Percentiles rank a stretch among this genome's conserved stretches.
Conservation (phyloP, 495 filamentous ascomycete species). For the Penicillium bialowiezense region DNA sequence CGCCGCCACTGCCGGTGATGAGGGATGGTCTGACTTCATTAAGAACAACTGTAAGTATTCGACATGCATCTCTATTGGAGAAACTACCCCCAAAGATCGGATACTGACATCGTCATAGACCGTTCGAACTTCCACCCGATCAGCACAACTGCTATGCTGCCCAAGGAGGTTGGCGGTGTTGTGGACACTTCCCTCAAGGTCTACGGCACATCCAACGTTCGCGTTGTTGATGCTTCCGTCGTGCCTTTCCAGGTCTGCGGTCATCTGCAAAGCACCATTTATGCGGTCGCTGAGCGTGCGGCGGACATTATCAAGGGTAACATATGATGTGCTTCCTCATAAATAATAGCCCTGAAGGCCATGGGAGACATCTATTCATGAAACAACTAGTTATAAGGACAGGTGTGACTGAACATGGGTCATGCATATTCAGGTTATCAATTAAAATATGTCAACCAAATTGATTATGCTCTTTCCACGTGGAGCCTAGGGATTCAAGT, state of each 20-base stretch:
- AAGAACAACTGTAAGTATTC: slow-evolving; percentile 26
- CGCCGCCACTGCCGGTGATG: slow-evolving; percentile 14
- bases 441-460: too few relatives aligned
- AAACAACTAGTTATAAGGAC: too few relatives aligned
- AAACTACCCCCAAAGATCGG: neutral
- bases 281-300: slow-evolving; percentile 56
- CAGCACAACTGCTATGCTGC: slow-evolving; percentile 56
- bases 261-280: slow-evolving; percentile 50
- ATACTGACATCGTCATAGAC: slow-evolving; percentile 14
- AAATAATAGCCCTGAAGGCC: too few relatives aligned
- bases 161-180: slow-evolving; percentile 52
- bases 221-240: slow-evolving; percentile 56
- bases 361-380: too few relatives aligned
- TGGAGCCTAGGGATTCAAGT: too few relatives aligned
- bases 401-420: too few relatives aligned
- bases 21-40: slow-evolving; percentile 24
- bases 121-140: slow-evolving; percentile 41
- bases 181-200: slow-evolving; percentile 38
- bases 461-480: too few relatives aligned
- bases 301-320: slow-evolving; percentile 48
- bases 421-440: too few relatives aligned
- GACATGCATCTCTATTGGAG: neutral
- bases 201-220: slow-evolving; percentile 47
- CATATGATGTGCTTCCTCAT: slow-evolving; percentile 7
- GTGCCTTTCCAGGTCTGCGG: slow-evolving; percentile 50